Percentiles rank a stretch among this genome's conserved stretches.
Evolutionary conservation across 1,139 yeast species (phyloP).

Genomic region (Magnusiomyces magnusii): DNA sequence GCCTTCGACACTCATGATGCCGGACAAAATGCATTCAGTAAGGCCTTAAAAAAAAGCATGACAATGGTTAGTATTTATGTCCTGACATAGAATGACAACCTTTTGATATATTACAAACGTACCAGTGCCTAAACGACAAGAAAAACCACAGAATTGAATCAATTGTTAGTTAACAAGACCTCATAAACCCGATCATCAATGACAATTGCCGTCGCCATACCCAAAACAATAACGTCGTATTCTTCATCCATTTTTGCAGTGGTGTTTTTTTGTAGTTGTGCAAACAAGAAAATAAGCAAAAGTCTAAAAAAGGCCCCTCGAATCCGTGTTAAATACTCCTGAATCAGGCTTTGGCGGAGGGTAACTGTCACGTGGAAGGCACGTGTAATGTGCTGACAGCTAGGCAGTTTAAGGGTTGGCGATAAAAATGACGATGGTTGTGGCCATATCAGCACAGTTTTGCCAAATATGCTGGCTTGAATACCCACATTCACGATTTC

Average conservation of each 20-base stretch:
- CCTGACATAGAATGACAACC: too few relatives aligned
- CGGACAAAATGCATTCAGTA: constrained; percentile 94
- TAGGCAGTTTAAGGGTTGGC: too few relatives aligned
- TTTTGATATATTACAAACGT: too few relatives aligned
- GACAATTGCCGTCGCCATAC: too few relatives aligned
- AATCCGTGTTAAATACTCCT: not conserved
- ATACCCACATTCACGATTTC: too few relatives aligned
- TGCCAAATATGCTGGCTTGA: too few relatives aligned
- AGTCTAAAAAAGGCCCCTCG: not conserved
- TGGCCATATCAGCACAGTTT: too few relatives aligned
- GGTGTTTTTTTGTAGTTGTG: not conserved
- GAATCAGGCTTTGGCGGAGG: too few relatives aligned
- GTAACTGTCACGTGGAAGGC: too few relatives aligned
- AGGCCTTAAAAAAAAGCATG: constrained; percentile 52
- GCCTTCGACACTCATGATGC: constrained; percentile 90
- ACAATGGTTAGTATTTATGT: not conserved
- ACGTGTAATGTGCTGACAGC: not conserved
- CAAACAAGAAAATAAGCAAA: not conserved
- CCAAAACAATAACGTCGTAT: constrained; percentile 84
- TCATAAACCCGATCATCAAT: too few relatives aligned
- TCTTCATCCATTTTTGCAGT: constrained; percentile 69
- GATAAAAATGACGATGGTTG: too few relatives aligned
- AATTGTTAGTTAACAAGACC: not conserved
- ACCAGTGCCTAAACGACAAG: constrained; percentile 23
- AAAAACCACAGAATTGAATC: not conserved